A percentile compares a stretch with the other conserved stretches of the same genome.
Evolutionary conservation across 202 grass and related monocot species (phyloP).

Genomic region (Eragrostis tef): DNA sequence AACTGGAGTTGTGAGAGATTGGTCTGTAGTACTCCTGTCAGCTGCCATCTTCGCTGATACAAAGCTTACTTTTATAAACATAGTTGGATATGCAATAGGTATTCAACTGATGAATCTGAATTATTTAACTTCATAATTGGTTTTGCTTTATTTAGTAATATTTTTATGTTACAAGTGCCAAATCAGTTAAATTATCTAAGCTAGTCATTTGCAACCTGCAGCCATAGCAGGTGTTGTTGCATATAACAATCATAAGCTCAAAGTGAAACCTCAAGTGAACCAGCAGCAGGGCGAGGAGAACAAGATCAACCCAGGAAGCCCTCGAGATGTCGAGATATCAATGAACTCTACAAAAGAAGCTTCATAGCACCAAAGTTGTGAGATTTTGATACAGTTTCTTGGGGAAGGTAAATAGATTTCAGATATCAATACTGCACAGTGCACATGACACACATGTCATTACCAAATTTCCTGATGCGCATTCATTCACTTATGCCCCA

Average conservation of each 20-base stretch:
- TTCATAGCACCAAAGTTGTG: constrained; percentile 47
- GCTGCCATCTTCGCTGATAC: constrained; percentile 95
- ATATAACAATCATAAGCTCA: constrained; percentile 94
- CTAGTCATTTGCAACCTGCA: constrained; percentile 46
- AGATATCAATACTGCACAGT: neutral
- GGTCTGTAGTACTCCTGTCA: constrained; percentile 85
- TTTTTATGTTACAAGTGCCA: neutral
- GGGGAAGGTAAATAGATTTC: constrained; percentile 43
- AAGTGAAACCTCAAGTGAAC: constrained; percentile 58
- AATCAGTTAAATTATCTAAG: constrained; percentile 5
- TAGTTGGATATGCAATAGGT: constrained; percentile 99
- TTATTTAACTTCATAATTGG: neutral
- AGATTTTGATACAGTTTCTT: constrained; percentile 36
- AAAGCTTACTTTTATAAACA: constrained; percentile 85
- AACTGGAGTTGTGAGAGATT: constrained; percentile 95
- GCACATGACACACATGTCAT: neutral
- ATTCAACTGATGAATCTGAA: constrained; percentile 41
- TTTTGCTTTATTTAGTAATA: neutral
- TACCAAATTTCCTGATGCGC: constrained; percentile 5
- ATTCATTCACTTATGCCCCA: constrained; percentile 34
- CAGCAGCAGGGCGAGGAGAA: constrained; percentile 49
- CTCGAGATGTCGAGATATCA: constrained; percentile 52
- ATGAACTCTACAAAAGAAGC: constrained; percentile 60
- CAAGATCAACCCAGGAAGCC: constrained; percentile 50
- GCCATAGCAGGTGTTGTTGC: constrained; percentile 89